Evolutionary conservation across 2,329 filamentous ascomycete species (phyloP), one percentile per base, ranked within the genome.

Genomic region (Calonectria pauciramosa): DNA sequence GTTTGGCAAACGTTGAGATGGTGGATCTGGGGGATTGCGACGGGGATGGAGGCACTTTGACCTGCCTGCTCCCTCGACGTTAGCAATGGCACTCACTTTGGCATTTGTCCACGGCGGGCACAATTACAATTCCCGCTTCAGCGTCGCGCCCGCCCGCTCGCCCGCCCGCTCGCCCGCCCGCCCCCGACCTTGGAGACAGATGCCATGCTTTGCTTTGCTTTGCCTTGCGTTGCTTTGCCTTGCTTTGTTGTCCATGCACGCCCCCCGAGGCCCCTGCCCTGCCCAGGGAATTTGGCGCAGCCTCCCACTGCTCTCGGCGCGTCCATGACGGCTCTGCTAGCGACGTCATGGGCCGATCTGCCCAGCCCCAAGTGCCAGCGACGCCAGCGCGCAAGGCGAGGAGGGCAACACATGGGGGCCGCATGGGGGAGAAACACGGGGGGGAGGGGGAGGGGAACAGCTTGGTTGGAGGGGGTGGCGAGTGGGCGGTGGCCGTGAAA

Each of bases 311-410:
- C 41, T 60, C n/a, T 34, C n/a, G 23, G 56, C 70, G 38, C 49
- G 47, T 59, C 30, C 63, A 64, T 51, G 47, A 60, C 20, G 18
- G 52, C 41, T 51, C 56, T 44, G 66, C 67, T 54, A 69, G 56
- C 74, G 72, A 76, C 74, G 74, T 77, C 76, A 77, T 76, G 70
- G 60, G 72, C 52, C 66, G 68, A 74, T 73, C 59, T 54, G 51
- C 38, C 70, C 63, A 56, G 38, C 63, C 32, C 49, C 38, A 34
- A 23, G 38, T 47, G 60, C 38, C 60, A 47, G 56, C 54, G 36
- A 38, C 32, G 66, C 66, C 66, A 68, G 66, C 51, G 66, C 51
- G 66, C 67, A 69, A 26, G 38, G 67, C 52, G 38, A 47, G 60
- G 38, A 44, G 60, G 41, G 60, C 41, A 65, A n/a, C 16, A 32